phyloP scores from a whole-genome alignment of 169 alveolate genomes.

The Eimeria falciformis region DNA sequence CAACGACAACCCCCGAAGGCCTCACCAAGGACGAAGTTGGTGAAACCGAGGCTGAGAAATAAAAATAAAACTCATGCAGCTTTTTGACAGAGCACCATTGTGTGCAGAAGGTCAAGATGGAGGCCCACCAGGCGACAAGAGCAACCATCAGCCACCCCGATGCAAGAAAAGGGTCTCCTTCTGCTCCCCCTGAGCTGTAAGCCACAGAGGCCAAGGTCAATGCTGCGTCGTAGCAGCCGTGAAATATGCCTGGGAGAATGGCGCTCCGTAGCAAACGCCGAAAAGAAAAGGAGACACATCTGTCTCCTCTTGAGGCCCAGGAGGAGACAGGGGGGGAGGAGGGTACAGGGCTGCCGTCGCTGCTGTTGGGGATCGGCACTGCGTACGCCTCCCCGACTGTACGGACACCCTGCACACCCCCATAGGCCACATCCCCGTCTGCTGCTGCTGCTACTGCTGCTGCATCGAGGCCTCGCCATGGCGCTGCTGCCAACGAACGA shows the following conservation, averaged over 20 bases:
- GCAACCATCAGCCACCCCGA: constrained; percentile 41
- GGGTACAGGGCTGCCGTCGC: constrained; percentile 6
- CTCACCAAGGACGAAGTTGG: neutral
- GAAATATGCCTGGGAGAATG: constrained; percentile 10
- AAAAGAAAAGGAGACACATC: neutral
- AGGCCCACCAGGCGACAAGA: constrained; percentile 9
- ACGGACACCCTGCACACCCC: neutral
- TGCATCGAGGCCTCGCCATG: neutral
- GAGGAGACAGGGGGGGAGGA: neutral
- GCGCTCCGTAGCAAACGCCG: constrained; percentile 31
- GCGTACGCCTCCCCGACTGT: constrained; percentile 39
- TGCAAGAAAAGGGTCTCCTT: neutral
- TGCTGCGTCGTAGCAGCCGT: constrained; percentile 34
- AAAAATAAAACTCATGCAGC: neutral
- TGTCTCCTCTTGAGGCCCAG: neutral
- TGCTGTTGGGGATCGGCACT: constrained; percentile 20
- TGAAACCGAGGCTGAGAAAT: neutral
- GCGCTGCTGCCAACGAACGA: constrained; percentile 5
- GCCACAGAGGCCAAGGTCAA: constrained; percentile 19
- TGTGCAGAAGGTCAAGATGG: neutral
- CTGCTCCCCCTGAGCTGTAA: neutral
- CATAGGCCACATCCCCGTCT: neutral
- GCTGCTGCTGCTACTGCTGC: constrained; percentile 20
- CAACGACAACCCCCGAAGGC: too few relatives aligned
- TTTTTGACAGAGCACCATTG: neutral